These are phyloP conservation scores for Aspergillus homomorphus DNA, from an alignment of 495 filamentous ascomycete species.

Conservation along the genomic window DNA sequence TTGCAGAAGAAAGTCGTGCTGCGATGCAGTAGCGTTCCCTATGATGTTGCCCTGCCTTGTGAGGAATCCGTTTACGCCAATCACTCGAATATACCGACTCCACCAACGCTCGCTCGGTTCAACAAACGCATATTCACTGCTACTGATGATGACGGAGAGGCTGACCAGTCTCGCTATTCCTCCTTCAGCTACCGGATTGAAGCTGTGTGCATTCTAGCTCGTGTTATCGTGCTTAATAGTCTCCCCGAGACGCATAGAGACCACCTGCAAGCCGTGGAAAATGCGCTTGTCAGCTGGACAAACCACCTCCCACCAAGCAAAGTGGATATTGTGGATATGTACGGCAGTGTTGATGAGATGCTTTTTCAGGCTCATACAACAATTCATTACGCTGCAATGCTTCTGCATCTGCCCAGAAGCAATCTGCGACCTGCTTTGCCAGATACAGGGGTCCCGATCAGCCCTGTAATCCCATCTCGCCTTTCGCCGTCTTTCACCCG, in stretches of 20 bases:
- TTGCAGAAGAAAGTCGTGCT: slow-evolving; percentile 28
- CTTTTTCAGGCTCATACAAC: slow-evolving; percentile 44
- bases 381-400: slow-evolving; percentile 40
- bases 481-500: slow-evolving; percentile 38
- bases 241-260: slow-evolving; percentile 37
- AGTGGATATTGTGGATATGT: slow-evolving; percentile 42
- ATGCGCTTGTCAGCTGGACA: slow-evolving; percentile 45
- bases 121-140: slow-evolving; percentile 33
- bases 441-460: slow-evolving; percentile 27
- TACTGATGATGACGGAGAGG: slow-evolving; percentile 25
- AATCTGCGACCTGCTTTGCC: slow-evolving; percentile 33
- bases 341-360: slow-evolving; percentile 47
- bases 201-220: slow-evolving; percentile 35
- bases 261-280: slow-evolving; percentile 43
- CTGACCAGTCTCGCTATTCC: slow-evolving; percentile 26
- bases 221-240: slow-evolving; percentile 37
- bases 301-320: slow-evolving; percentile 42
- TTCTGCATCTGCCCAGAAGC: slow-evolving; percentile 42
- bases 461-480: slow-evolving; percentile 27
- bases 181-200: slow-evolving; percentile 47
- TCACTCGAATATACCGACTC: slow-evolving; percentile 26
- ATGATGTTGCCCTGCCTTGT: slow-evolving; percentile 39
- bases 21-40: slow-evolving; percentile 31
- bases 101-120: slow-evolving; percentile 33
- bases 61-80: slow-evolving; percentile 37